Conservation (phyloP, 331 rosid species). For the Quercus phellos region DNA sequence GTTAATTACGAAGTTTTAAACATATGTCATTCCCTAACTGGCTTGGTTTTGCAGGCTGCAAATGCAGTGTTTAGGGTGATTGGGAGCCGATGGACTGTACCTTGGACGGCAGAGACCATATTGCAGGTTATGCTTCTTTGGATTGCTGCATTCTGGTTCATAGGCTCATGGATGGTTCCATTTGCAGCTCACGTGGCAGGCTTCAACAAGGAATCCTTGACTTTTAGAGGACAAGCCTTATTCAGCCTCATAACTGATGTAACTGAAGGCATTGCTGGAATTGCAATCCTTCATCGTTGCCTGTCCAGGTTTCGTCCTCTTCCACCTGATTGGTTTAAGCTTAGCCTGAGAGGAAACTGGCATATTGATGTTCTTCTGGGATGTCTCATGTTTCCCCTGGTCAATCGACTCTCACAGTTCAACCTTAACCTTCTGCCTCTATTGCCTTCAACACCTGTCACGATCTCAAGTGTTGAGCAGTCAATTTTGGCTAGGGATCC, state of each 20-base stretch:
- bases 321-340: constrained; percentile 90
- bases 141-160: constrained; percentile 87
- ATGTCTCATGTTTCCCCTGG: constrained; percentile 87
- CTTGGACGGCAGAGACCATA: constrained; percentile 85
- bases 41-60: constrained; percentile 47
- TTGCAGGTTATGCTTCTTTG: constrained; percentile 96
- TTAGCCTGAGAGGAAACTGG: constrained; percentile 81
- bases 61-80: constrained; percentile 40
- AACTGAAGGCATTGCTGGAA: constrained; percentile 81
- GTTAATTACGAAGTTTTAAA: not conserved
- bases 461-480: constrained; percentile 82
- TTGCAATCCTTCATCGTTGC: constrained; percentile 70
- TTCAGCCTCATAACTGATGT: constrained; percentile 85
- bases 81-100: constrained; percentile 79
- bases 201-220: constrained; percentile 68
- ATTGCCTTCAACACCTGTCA: constrained; percentile 71
- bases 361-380: constrained; percentile 72
- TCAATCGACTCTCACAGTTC: constrained; percentile 74
- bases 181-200: constrained; percentile 75
- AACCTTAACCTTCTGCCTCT: constrained; percentile 73
- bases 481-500: constrained; percentile 89
- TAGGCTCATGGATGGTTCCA: constrained; percentile 88
- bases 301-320: constrained; percentile 79
- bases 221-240: constrained; percentile 80
- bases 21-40: not conserved